phyloP scores from a whole-genome alignment of 768 basidiomycete species.

The Mycena crocata region DNA sequence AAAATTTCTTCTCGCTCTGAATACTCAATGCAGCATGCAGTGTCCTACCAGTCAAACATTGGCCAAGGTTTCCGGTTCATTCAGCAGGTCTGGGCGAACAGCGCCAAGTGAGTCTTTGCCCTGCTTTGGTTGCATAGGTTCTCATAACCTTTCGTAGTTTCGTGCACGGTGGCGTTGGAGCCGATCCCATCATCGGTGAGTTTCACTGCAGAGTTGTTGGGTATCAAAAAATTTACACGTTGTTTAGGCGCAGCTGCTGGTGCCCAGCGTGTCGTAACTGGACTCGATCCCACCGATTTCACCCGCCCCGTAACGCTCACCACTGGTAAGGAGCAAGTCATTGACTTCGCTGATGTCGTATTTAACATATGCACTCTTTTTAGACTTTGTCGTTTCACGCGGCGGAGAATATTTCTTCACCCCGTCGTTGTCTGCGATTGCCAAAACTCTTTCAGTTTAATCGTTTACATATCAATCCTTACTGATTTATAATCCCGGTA shows the following conservation, averaged over 20 bases:
- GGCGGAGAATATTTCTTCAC: slow-evolving; percentile 47
- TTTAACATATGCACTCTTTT: background rate
- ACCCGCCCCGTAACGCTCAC: slow-evolving; percentile 11
- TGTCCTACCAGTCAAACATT: slow-evolving; percentile 33
- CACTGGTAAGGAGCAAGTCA: slow-evolving; percentile 1
- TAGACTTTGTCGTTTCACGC: slow-evolving; percentile 39
- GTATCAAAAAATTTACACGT: no score
- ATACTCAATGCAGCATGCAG: slow-evolving; percentile 1
- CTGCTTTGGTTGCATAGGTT: background rate
- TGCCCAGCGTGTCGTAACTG: slow-evolving; percentile 15
- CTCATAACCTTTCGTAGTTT: slow-evolving; percentile 10
- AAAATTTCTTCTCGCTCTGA: background rate
- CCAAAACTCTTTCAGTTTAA: slow-evolving; percentile 26
- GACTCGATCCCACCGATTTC: slow-evolving; percentile 25
- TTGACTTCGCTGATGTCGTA: no score
- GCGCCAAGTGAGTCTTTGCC: slow-evolving; percentile 19
- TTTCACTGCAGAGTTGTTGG: background rate
- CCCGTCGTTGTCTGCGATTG: slow-evolving; percentile 43
- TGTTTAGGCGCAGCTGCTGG: slow-evolving; percentile 1
- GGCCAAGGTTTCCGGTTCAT: slow-evolving; percentile 31
- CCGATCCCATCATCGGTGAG: slow-evolving; percentile 13
- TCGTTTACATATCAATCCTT: background rate
- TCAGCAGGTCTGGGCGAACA: slow-evolving; percentile 31
- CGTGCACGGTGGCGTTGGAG: slow-evolving; percentile 8
- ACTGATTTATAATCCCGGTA: background rate